Evolutionary conservation across 2,329 filamentous ascomycete genomes (phyloP).

Genomic region (Pseudopithomyces chartarum): DNA sequence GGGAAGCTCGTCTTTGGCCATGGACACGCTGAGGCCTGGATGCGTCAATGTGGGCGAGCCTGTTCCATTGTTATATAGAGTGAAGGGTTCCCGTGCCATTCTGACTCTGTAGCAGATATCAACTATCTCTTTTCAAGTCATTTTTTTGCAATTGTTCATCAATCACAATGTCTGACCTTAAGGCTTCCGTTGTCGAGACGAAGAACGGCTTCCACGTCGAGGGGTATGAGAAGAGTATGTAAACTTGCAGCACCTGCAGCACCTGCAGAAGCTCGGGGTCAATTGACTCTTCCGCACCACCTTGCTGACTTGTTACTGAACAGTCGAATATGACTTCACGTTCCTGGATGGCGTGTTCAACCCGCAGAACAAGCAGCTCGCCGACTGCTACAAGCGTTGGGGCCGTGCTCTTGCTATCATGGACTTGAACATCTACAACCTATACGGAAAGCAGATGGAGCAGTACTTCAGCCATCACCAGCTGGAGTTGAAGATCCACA

Average conservation of each 20-base stretch:
- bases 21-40: conserved; percentile 17
- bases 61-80: conserved; percentile 23
- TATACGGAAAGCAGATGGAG: conserved; percentile 70
- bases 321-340: conserved; percentile 71
- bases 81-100: conserved; percentile 3
- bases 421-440: conserved; percentile 71
- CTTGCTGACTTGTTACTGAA: background rate
- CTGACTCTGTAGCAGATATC: conserved; percentile 6
- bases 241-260: background rate
- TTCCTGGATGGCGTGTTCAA: conserved; percentile 74
- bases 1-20: conserved; percentile 22
- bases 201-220: conserved; percentile 70
- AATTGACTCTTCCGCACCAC: background rate
- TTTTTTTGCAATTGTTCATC: conserved; percentile 23
- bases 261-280: background rate
- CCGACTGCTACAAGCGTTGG: conserved; percentile 69
- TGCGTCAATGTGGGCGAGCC: conserved; percentile 13
- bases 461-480: conserved; percentile 69
- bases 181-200: conserved; percentile 68
- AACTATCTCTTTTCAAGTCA: conserved; percentile 2
- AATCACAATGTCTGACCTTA: conserved; percentile 67
- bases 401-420: conserved; percentile 70
- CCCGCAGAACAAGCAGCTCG: conserved; percentile 63
- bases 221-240: conserved; percentile 70
- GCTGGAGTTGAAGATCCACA: conserved; percentile 68